Conservation (phyloP, 495 filamentous ascomycete genomes). For the Penicillium fimorum region DNA sequence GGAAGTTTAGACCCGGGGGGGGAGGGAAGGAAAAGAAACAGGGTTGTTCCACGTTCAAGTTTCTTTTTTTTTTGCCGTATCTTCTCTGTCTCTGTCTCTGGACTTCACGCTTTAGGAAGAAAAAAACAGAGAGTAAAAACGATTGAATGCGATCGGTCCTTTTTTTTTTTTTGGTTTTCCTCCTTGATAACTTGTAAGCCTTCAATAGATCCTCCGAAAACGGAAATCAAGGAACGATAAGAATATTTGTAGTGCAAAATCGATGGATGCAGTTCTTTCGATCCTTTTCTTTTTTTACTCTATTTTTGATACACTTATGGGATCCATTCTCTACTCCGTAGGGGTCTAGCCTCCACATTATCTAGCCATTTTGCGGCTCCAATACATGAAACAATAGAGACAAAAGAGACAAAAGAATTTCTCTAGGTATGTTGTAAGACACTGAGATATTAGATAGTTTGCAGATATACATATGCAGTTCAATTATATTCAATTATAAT, state of each 20-base stretch:
- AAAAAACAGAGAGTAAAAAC: background rate
- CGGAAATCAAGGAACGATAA: slow-evolving; percentile 30
- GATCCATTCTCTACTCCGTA: background rate
- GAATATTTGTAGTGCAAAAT: slow-evolving; percentile 15
- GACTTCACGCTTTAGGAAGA: slow-evolving; percentile 5
- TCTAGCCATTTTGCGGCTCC: background rate
- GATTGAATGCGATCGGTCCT: slow-evolving; percentile 10
- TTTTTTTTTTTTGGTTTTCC: slow-evolving; percentile 4
- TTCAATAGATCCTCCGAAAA: slow-evolving; percentile 45
- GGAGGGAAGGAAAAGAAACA: background rate
- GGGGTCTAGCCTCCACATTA: background rate
- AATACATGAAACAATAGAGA: background rate
- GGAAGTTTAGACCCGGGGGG: slow-evolving; percentile 12
- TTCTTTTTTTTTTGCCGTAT: slow-evolving; percentile 13
- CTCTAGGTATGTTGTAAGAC: too few species aligned
- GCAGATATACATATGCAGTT: background rate
- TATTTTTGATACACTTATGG: background rate
- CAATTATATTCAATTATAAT: background rate
- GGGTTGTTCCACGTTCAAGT: slow-evolving; percentile 16
- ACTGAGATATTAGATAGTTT: background rate
- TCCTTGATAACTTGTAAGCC: slow-evolving; percentile 3
- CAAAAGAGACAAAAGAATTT: too few species aligned
- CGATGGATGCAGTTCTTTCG: slow-evolving; percentile 7
- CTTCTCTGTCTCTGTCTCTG: slow-evolving; percentile 5
- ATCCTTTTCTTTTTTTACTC: background rate